These are phyloP conservation scores for Candida maesae DNA, from an alignment of 805 yeast genomes.

Conservation along the genomic window DNA sequence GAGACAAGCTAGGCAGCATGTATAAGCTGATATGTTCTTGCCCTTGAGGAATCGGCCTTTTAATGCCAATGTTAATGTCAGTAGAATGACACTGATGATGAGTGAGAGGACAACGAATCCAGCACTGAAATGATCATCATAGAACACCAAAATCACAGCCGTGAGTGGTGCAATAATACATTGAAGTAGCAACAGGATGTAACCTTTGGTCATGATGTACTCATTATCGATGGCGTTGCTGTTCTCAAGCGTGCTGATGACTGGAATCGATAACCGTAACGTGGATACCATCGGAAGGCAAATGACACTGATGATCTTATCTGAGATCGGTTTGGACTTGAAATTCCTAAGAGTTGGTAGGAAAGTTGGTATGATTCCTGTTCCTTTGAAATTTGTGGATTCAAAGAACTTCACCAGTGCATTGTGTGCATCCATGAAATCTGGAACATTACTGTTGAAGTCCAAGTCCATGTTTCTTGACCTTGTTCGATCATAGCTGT, in stretches of 20 bases:
- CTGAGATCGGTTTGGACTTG: slow-evolving; percentile 22
- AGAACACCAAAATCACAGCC: slow-evolving; percentile 13
- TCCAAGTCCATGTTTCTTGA: neutral
- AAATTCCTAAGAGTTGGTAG: slow-evolving; percentile 34
- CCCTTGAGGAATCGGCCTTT: neutral
- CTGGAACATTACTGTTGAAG: slow-evolving; percentile 10
- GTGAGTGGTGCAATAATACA: slow-evolving; percentile 29
- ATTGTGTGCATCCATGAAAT: slow-evolving; percentile 13
- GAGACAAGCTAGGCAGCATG: slow-evolving; percentile 29
- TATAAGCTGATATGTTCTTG: neutral
- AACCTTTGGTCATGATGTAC: slow-evolving; percentile 17
- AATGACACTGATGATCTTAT: slow-evolving; percentile 28
- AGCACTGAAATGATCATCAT: slow-evolving; percentile 8
- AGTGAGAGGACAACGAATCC: slow-evolving; percentile 6
- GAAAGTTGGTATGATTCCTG: slow-evolving; percentile 8
- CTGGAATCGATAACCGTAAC: slow-evolving; percentile 35
- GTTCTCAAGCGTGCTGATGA: slow-evolving; percentile 27
- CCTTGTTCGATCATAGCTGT: neutral
- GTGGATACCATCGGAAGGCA: slow-evolving; percentile 34
- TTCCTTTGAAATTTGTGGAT: neutral
- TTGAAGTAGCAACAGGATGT: slow-evolving; percentile 29
- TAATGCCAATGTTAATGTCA: slow-evolving; percentile 1
- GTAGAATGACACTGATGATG: slow-evolving; percentile 5
- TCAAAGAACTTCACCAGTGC: slow-evolving; percentile 8
- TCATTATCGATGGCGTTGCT: slow-evolving; percentile 23